These are phyloP conservation scores for Microglena sp. DNA, from an alignment of 139 green algal genomes.

Conservation along the genomic window DNA sequence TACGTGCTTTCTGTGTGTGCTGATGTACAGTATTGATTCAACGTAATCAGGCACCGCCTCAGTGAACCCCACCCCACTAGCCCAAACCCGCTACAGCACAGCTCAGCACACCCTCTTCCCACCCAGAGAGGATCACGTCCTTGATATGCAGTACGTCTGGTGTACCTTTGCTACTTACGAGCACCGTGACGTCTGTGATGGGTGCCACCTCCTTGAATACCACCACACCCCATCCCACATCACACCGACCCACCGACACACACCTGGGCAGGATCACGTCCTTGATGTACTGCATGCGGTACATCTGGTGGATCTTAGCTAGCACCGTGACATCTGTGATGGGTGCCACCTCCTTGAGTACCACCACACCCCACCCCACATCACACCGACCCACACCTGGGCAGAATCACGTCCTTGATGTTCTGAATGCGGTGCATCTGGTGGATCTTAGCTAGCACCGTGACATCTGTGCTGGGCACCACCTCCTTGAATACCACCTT, in stretches of 20 bases:
- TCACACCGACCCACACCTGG: slow-evolving; percentile 18
- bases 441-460: slow-evolving; percentile 80
- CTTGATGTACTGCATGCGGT: slow-evolving; percentile 83
- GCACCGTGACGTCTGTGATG: slow-evolving; percentile 47
- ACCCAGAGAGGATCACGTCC: slow-evolving; percentile 81
- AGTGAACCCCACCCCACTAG: too few relatives aligned
- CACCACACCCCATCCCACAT: slow-evolving; percentile 17
- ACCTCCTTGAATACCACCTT: slow-evolving; percentile 47
- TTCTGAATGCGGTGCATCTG: slow-evolving; percentile 87
- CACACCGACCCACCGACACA: slow-evolving; percentile 19
- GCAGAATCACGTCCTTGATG: slow-evolving; percentile 90
- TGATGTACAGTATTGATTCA: too few relatives aligned
- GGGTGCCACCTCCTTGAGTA: slow-evolving; percentile 59
- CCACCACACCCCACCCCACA: too few relatives aligned
- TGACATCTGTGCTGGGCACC: slow-evolving; percentile 58
- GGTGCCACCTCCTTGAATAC: too few relatives aligned
- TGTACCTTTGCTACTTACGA: slow-evolving; percentile 88
- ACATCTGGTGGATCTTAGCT: slow-evolving; percentile 91
- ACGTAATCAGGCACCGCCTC: too few relatives aligned
- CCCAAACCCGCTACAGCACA: too few relatives aligned
- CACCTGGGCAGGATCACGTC: slow-evolving; percentile 82
- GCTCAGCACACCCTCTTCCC: too few relatives aligned
- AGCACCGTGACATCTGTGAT: slow-evolving; percentile 50
- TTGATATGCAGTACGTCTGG: slow-evolving; percentile 85
- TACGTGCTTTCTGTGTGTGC: too few relatives aligned